These are phyloP conservation scores for Cutaneotrichosporon sp. DNA, from an alignment of 1,284 basidiomycete species.

Conservation along the genomic window DNA sequence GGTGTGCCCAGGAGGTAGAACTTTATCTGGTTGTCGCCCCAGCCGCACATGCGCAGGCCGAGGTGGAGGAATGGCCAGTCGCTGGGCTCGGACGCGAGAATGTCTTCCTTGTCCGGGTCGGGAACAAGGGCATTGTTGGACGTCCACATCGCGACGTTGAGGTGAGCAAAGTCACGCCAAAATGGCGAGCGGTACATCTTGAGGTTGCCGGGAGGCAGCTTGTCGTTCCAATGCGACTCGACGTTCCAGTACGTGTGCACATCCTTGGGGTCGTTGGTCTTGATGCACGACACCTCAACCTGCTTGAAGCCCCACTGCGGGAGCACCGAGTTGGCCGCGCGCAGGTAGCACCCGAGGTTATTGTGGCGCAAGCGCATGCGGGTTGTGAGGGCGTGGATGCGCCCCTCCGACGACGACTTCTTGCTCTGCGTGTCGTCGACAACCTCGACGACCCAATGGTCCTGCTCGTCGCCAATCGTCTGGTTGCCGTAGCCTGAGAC, in stretches of 20 bases:
- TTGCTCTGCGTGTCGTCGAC: constrained; percentile 81
- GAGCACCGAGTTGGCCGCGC: constrained; percentile 81
- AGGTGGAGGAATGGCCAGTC: constrained; percentile 93
- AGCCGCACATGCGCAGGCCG: constrained; percentile 94
- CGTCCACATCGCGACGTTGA: constrained; percentile 99
- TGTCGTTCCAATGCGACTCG: constrained; percentile 92
- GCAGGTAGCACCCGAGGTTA: constrained; percentile 78
- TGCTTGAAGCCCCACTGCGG: constrained; percentile 99
- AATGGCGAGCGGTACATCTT: constrained; percentile 89
- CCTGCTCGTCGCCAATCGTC: constrained; percentile 80
- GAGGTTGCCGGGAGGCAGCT: constrained; percentile 74
- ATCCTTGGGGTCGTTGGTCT: constrained; percentile 79
- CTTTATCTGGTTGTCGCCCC: constrained; percentile 83
- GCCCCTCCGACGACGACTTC: constrained; percentile 58
- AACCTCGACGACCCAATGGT: constrained; percentile 91
- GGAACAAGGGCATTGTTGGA: constrained; percentile 97
- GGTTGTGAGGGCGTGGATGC: constrained; percentile 86
- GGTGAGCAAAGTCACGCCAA: constrained; percentile 94
- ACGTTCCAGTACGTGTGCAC: constrained; percentile 96
- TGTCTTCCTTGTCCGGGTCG: constrained; percentile 96
- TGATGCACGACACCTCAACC: constrained; percentile 90
- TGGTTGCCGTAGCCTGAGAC: constrained; percentile 89
- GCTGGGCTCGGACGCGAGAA: constrained; percentile 83
- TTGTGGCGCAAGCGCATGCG: constrained; percentile 80
- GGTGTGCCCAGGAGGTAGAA: constrained; percentile 94